phyloP scores from a whole-genome alignment of 2,329 filamentous ascomycete genomes.

The Sclerotinia minor region DNA sequence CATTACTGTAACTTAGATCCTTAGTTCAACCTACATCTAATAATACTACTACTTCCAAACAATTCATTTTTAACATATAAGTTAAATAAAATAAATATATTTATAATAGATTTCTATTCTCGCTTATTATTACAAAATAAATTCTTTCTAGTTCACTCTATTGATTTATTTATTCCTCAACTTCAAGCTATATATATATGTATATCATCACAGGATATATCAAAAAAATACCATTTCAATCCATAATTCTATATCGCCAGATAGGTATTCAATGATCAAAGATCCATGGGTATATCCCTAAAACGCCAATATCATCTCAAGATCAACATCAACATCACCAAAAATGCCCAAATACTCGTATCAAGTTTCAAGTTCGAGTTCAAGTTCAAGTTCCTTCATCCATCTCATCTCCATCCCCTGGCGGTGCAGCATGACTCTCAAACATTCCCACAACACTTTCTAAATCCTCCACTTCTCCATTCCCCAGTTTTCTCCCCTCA shows the following conservation, averaged over 20 bases:
- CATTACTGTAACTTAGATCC: too few relatives aligned
- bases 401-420: constrained; percentile 34
- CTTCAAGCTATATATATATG: not conserved
- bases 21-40: too few relatives aligned
- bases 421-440: constrained; percentile 33
- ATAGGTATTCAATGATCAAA: not conserved
- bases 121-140: not conserved
- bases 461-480: constrained; percentile 58
- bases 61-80: too few relatives aligned
- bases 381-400: constrained; percentile 28
- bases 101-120: not conserved
- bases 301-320: constrained; percentile 23
- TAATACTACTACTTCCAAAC: too few relatives aligned
- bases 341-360: not conserved
- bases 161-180: not conserved
- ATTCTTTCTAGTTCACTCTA: too few relatives aligned
- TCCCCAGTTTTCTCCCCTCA: constrained; percentile 50
- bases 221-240: not conserved
- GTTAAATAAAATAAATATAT: too few relatives aligned
- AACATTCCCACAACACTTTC: constrained; percentile 53
- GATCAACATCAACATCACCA: constrained; percentile 6
- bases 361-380: constrained; percentile 14
- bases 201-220: not conserved
- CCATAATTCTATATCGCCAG: not conserved
- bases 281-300: constrained; percentile 21